These are phyloP conservation scores for Penicillium sp. DNA, from an alignment of 2,329 filamentous ascomycete species.

Conservation along the genomic window DNA sequence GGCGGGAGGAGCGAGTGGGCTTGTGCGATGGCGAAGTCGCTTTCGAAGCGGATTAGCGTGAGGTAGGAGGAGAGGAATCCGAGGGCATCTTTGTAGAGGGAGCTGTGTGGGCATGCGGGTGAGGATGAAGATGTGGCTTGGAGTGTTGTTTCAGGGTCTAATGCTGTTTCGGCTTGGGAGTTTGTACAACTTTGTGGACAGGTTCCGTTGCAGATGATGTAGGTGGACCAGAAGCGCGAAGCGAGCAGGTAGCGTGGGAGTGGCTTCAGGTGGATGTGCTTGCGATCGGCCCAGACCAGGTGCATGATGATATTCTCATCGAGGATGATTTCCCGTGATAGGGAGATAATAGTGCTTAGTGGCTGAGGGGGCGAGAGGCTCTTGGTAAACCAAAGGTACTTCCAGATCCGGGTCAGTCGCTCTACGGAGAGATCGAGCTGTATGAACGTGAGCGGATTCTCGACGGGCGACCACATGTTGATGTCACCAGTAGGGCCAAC, in stretches of 20 bases:
- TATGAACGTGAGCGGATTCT: neutral
- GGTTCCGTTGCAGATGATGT: neutral
- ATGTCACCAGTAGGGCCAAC: neutral
- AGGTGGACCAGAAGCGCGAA: neutral
- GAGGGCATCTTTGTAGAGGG: neutral
- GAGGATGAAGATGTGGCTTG: too few relatives aligned
- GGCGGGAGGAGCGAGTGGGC: neutral
- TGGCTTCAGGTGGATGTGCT: neutral
- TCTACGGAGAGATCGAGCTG: neutral
- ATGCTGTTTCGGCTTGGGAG: neutral
- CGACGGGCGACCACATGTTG: neutral
- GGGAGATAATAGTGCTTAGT: neutral
- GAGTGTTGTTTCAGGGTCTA: neutral
- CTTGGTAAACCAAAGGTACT: neutral
- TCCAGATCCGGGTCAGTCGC: neutral
- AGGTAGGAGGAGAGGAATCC: neutral
- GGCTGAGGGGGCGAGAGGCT: neutral
- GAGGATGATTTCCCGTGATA: neutral
- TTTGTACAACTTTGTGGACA: neutral
- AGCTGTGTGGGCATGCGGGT: neutral
- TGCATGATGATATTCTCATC: neutral
- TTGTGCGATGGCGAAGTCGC: neutral
- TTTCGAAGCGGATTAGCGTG: neutral
- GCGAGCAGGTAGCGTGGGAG: neutral
- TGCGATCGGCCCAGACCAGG: neutral